Evolutionary conservation across 2,329 filamentous ascomycete species (phyloP).

Genomic region (Apiospora saccharicola): DNA sequence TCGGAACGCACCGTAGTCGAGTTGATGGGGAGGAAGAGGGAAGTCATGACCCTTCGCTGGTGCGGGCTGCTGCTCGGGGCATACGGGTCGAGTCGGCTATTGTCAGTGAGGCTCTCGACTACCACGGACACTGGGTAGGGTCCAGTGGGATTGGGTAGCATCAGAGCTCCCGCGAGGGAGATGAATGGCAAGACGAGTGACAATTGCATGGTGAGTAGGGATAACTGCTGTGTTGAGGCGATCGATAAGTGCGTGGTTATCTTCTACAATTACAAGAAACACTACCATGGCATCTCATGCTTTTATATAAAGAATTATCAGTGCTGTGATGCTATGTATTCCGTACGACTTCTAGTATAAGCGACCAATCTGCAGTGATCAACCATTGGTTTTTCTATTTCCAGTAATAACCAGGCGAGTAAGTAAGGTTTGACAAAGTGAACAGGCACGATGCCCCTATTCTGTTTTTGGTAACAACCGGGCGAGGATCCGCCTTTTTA

Average conservation of each 20-base stretch:
- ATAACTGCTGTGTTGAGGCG: not conserved
- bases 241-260: not conserved
- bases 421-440: not conserved
- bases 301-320: not conserved
- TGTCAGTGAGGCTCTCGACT: constrained; percentile 22
- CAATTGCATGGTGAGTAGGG: not conserved
- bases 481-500: not conserved
- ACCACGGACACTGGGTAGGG: constrained; percentile 23
- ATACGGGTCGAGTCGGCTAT: constrained; percentile 25
- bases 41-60: constrained; percentile 25
- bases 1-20: constrained; percentile 12
- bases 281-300: not conserved
- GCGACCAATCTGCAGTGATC: not conserved
- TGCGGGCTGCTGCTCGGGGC: constrained; percentile 23
- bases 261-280: not conserved
- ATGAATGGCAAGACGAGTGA: not conserved
- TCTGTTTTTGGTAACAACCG: not conserved
- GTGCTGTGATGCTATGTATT: not conserved
- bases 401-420: not conserved
- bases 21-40: constrained; percentile 25
- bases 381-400: not conserved
- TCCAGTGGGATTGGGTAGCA: constrained; percentile 23
- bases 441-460: not conserved
- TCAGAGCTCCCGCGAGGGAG: not conserved
- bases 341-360: too few species aligned